Percentiles rank a stretch among this genome's conserved stretches.
These are phyloP conservation scores for Deinandra increscens DNA, from an alignment of 129 eudicot genomes.

Conservation along the genomic window DNA sequence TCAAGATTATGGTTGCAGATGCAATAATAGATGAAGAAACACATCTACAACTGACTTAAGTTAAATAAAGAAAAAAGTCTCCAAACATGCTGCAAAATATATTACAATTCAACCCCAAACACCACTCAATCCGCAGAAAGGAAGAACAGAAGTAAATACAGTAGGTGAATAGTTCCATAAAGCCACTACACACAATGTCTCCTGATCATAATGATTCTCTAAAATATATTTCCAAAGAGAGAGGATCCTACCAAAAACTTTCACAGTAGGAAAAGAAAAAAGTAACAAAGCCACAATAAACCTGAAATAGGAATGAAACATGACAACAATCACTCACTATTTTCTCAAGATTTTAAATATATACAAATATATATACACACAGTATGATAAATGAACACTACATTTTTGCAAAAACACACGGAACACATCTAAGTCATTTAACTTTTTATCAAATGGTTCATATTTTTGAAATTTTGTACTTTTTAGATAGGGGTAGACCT, in stretches of 20 bases:
- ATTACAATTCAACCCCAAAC: slow-evolving; percentile 31
- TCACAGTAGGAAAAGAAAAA: slow-evolving; percentile 31
- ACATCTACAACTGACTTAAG: neutral
- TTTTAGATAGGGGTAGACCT: too few relatives aligned
- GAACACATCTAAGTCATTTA: too few relatives aligned
- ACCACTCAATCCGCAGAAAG: slow-evolving; percentile 20
- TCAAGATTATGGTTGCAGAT: too few relatives aligned
- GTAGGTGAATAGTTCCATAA: slow-evolving; percentile 20
- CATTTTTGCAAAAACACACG: too few relatives aligned
- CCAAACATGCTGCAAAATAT: slow-evolving; percentile 27
- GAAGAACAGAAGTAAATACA: slow-evolving; percentile 17
- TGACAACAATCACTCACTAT: slow-evolving; percentile 1
- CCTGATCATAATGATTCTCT: slow-evolving; percentile 33
- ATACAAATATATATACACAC: neutral
- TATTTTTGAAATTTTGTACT: too few relatives aligned
- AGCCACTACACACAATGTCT: slow-evolving; percentile 38
- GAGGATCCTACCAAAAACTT: slow-evolving; percentile 24
- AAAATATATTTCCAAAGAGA: slow-evolving; percentile 28
- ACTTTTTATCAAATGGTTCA: too few relatives aligned
- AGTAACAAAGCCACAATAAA: slow-evolving; percentile 64
- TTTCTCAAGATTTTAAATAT: neutral
- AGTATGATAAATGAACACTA: too few relatives aligned
- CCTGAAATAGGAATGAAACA: slow-evolving; percentile 42
- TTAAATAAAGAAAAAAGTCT: neutral
- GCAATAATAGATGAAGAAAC: neutral